Percentiles rank a stretch among this genome's conserved stretches.
Conservation (phyloP, 2,329 filamentous ascomycete genomes). For the Aspergillus tanneri region DNA sequence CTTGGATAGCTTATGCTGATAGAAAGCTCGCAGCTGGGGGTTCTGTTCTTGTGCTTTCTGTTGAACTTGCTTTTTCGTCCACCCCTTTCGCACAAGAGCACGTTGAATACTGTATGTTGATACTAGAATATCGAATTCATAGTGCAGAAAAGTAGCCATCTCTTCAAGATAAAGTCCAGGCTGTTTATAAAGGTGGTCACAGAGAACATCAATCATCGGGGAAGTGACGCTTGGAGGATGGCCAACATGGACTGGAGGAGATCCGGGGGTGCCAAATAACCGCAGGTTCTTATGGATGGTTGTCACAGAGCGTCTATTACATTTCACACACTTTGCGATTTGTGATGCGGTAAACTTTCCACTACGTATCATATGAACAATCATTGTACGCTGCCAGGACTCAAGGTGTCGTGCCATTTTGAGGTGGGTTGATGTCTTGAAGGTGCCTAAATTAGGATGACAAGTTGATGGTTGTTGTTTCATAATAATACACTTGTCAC, state of each 20-base stretch:
- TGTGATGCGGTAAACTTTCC: neutral
- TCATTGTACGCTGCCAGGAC: constrained; percentile 1
- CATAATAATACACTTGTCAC: too few species aligned
- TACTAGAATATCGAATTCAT: constrained; percentile 1
- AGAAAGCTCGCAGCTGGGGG: constrained; percentile 35
- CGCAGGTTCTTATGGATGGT: constrained; percentile 7
- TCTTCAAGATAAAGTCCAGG: constrained; percentile 25
- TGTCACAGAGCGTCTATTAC: neutral
- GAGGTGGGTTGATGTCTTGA: too few species aligned
- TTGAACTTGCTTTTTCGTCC: constrained; percentile 25
- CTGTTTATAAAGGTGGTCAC: constrained; percentile 29
- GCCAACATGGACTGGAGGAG: neutral
- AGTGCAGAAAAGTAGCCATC: neutral
- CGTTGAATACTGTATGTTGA: constrained; percentile 20
- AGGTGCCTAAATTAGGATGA: too few species aligned
- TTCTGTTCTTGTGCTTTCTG: constrained; percentile 35
- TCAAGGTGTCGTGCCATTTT: too few species aligned
- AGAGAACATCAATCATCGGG: constrained; percentile 29
- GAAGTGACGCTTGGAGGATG: constrained; percentile 24
- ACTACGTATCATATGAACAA: constrained; percentile 1
- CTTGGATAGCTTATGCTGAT: constrained; percentile 33
- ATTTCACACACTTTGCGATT: neutral
- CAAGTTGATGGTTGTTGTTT: too few species aligned
- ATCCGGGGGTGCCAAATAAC: neutral
- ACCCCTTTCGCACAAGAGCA: constrained; percentile 16